Base-by-base conservation (phyloP, 1,284 basidiomycete genomes). In the Takashimella koratensis region DNA sequence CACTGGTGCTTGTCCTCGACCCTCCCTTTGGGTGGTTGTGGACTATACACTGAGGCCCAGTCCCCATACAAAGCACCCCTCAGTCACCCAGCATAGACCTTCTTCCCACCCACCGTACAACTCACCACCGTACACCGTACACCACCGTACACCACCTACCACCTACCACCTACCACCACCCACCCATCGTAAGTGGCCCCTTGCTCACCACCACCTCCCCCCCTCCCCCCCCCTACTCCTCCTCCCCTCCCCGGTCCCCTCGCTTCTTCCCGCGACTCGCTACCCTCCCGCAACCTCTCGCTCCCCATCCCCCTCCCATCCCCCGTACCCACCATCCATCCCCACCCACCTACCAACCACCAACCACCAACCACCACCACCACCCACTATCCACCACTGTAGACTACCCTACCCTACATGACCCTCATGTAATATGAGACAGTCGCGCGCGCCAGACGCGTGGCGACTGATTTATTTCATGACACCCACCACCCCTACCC, bases 141-240 rank as follows among this genome's bases (percentile, higher is more conserved):
- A n/a, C n/a, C 40, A 47, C 39, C 51, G 27, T 43, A 23, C 45
- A 42, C 25, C 51, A 40, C 30, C 40, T 23, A 51, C n/a, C 22
- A 27, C 19, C 27, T 21, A 44, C 49, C 42, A 51, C 30, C 49
- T n/a, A 43, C 49, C 39, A 44, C 44, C 41, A 50, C 20, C 26
- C 27, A 27, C 26, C 27, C 5, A 25, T n/a, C 20, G 24, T 47
- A 6, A 13, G 24, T 47, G 2, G 21, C 23, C 27, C 12, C 30
- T 16, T 36, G 30, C 10, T 36, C 30, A 36, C 22, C 21, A 39
- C 45, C 10, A 30, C 21, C 5, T 23, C 51, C n/a, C 13, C 41
- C 42, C 19, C 19, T 47, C 39, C 36, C 52, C n/a, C 47, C 42
- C 27, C 43, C 30, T 36, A 27, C 51, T 26, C 45, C 2, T 6